Evolutionary conservation across 768 basidiomycete species (phyloP).

Genomic region (Xerocomellus amylosporus): DNA sequence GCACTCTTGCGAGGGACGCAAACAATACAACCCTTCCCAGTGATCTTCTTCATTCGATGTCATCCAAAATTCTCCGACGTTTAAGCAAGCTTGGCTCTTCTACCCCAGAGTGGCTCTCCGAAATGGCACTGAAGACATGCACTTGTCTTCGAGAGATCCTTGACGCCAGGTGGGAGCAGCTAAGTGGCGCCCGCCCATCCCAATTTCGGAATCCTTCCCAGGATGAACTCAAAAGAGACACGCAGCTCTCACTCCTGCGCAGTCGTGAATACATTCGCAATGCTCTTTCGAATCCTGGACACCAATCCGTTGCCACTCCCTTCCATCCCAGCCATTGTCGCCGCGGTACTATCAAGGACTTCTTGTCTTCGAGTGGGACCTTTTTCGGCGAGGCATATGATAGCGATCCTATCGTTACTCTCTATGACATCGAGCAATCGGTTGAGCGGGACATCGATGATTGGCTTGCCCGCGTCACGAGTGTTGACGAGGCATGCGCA

Average conservation of each 20-base stretch:
- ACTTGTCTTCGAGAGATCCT: slow-evolving; percentile 16
- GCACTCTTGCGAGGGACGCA: no score
- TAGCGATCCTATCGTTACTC: slow-evolving; percentile 14
- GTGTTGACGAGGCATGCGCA: slow-evolving; percentile 3
- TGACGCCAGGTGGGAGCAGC: slow-evolving; percentile 32
- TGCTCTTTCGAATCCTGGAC: neutral
- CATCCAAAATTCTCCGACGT: slow-evolving; percentile 20
- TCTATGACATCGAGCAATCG: slow-evolving; percentile 38
- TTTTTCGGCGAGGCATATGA: slow-evolving; percentile 2
- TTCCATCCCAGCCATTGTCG: neutral
- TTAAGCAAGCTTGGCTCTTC: slow-evolving; percentile 9
- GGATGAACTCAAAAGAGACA: slow-evolving; percentile 5
- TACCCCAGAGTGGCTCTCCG: slow-evolving; percentile 33
- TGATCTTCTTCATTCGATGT: slow-evolving; percentile 27
- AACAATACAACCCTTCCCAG: slow-evolving; percentile 3
- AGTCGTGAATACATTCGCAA: no score
- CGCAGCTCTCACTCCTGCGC: no score
- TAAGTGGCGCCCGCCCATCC: slow-evolving; percentile 25
- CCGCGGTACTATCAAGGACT: slow-evolving; percentile 8
- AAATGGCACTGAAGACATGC: slow-evolving; percentile 35
- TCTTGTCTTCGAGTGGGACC: slow-evolving; percentile 9
- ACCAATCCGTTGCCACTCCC: neutral
- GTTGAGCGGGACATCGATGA: slow-evolving; percentile 29
- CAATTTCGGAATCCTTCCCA: slow-evolving; percentile 15
- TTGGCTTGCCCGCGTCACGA: slow-evolving; percentile 27